These are phyloP conservation scores for Avena eriantha DNA, from an alignment of 176 grass and related monocot species.

Conservation along the genomic window DNA sequence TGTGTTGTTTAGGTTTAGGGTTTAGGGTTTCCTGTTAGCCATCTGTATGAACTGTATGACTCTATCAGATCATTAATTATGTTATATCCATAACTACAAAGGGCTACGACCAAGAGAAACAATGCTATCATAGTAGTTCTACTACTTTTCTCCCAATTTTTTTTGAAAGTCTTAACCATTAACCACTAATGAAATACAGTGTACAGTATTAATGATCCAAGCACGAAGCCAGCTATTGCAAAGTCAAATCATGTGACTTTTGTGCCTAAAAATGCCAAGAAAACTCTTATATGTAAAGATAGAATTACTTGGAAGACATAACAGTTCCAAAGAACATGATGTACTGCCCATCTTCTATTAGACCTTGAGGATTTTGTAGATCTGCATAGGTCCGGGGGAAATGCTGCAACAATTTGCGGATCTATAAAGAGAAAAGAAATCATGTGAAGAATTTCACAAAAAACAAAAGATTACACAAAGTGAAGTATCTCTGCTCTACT, in stretches of 20 bases:
- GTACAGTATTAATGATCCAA: not conserved
- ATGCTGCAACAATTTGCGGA: constrained; percentile 93
- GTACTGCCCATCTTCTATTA: constrained; percentile 86
- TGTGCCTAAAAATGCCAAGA: constrained; percentile 18
- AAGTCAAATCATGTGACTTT: constrained; percentile 20
- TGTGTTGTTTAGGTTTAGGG: too few relatives aligned
- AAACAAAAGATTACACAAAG: constrained; percentile 26
- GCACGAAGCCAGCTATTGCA: constrained; percentile 8
- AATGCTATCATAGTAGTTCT: constrained; percentile 24
- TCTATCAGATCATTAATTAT: constrained; percentile 9
- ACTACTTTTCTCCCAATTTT: not conserved
- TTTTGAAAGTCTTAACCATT: not conserved
- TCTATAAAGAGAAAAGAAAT: constrained; percentile 50
- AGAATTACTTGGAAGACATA: constrained; percentile 80
- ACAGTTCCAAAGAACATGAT: constrained; percentile 83
- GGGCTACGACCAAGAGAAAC: not conserved
- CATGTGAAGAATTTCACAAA: constrained; percentile 30
- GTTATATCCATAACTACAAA: constrained; percentile 9
- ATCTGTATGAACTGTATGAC: constrained; percentile 28
- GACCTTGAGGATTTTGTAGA: constrained; percentile 72
- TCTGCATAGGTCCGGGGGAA: constrained; percentile 93
- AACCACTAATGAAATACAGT: not conserved
- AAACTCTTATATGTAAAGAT: constrained; percentile 42
- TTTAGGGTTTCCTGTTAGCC: not conserved
- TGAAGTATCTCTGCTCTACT: constrained; percentile 31